These are phyloP conservation scores for Meira nashicola DNA, from an alignment of 1,284 basidiomycete genomes.

Conservation along the genomic window DNA sequence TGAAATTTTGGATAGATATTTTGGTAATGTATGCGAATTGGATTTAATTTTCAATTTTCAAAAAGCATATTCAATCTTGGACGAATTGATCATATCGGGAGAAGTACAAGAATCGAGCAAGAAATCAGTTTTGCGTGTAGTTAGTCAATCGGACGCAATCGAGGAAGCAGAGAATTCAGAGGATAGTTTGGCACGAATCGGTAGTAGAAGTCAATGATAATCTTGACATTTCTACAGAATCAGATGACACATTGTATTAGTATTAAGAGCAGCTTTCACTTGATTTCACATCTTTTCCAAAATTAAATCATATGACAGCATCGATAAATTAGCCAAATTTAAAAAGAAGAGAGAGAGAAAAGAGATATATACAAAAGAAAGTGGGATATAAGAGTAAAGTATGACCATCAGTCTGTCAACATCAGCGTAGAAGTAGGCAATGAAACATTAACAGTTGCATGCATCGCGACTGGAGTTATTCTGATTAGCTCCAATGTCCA, in stretches of 20 bases:
- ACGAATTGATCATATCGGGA: conserved; percentile 95
- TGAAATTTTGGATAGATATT: conserved; percentile 96
- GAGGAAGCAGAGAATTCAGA: conserved; percentile 54
- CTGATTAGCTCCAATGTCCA: conserved; percentile 28
- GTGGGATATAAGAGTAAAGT: background rate
- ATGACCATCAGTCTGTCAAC: background rate
- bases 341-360: background rate
- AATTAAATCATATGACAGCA: background rate
- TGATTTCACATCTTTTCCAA: background rate
- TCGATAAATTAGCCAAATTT: background rate
- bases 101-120: conserved; percentile 98
- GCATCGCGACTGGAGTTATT: conserved; percentile 26
- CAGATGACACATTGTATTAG: background rate
- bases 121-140: conserved; percentile 86
- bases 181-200: conserved; percentile 28
- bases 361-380: background rate
- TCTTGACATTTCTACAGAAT: too few species aligned
- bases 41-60: conserved; percentile 54
- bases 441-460: conserved; percentile 32
- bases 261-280: background rate
- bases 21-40: conserved; percentile 68
- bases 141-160: conserved; percentile 56
- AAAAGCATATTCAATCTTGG: conserved; percentile 59
- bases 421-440: background rate
- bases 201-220: conserved; percentile 15